These are phyloP conservation scores for Brassica nigra DNA, from an alignment of 345 rosid genomes.

Conservation along the genomic window DNA sequence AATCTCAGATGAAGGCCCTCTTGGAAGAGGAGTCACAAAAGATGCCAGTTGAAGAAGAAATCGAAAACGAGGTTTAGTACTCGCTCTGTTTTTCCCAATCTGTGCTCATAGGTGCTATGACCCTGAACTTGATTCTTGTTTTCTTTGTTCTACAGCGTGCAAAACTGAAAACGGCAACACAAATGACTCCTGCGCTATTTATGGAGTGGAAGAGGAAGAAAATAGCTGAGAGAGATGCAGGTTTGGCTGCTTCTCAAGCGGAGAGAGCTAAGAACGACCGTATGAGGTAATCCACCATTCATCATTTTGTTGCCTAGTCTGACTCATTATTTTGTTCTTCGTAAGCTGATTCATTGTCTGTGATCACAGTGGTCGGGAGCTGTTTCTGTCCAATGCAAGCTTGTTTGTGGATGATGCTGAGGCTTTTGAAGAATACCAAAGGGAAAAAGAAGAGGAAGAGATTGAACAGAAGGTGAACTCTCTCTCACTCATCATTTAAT, in stretches of 20 bases:
- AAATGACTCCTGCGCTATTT: constrained; percentile 87
- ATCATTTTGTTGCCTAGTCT: not conserved
- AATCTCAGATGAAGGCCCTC: constrained; percentile 97
- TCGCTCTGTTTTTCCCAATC: not conserved
- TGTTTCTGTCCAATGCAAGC: constrained; percentile 86
- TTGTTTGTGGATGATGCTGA: constrained; percentile 95
- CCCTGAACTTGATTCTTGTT: constrained; percentile 10
- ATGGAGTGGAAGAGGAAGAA: constrained; percentile 90
- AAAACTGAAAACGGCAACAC: constrained; percentile 64
- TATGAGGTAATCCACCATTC: constrained; percentile 62
- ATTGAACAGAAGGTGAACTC: constrained; percentile 49
- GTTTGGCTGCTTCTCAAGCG: constrained; percentile 79
- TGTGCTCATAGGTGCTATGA: constrained; percentile 8
- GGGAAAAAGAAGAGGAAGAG: constrained; percentile 67
- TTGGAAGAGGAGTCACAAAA: constrained; percentile 83
- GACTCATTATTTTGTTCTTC: constrained; percentile 27
- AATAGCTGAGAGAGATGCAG: constrained; percentile 76
- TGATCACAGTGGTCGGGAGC: constrained; percentile 86
- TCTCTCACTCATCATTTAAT: not conserved
- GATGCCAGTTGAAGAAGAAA: constrained; percentile 84
- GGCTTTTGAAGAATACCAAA: constrained; percentile 81
- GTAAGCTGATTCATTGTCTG: constrained; percentile 23
- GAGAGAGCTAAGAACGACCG: constrained; percentile 98
- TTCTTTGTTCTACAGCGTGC: constrained; percentile 58
- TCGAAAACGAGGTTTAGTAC: constrained; percentile 74